phyloP scores from a whole-genome alignment of 2,329 filamentous ascomycete genomes.

The Paracoccidioides brasiliensis region DNA sequence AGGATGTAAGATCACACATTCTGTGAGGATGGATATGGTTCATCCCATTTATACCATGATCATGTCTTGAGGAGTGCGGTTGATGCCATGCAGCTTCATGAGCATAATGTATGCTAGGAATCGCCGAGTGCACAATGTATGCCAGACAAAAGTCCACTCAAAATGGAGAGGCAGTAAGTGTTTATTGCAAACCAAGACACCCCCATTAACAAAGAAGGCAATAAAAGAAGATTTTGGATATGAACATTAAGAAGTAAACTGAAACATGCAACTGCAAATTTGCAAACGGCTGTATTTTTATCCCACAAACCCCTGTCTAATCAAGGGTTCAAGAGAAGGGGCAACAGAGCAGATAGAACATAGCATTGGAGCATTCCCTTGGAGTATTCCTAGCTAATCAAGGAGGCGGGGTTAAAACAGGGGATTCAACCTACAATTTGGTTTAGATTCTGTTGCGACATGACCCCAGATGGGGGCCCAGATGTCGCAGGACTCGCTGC shows the following conservation, averaged over 20 bases:
- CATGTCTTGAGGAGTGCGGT: background rate
- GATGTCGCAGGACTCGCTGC: constrained; percentile 29
- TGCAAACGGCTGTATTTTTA: background rate
- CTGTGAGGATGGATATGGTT: too few relatives aligned
- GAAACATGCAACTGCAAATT: background rate
- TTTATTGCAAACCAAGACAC: background rate
- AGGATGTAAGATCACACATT: too few relatives aligned
- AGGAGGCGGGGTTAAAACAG: background rate
- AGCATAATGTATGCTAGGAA: too few relatives aligned
- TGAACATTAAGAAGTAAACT: background rate
- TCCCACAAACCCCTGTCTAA: too few relatives aligned
- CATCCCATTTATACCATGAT: too few relatives aligned
- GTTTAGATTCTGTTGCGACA: constrained; percentile 83
- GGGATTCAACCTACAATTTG: constrained; percentile 63
- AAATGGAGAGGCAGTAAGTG: background rate
- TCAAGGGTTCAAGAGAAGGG: background rate
- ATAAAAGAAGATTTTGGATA: background rate
- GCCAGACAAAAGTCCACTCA: background rate
- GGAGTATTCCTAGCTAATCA: background rate
- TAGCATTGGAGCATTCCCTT: background rate
- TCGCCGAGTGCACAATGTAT: background rate
- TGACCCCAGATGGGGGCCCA: constrained; percentile 28
- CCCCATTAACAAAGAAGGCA: background rate
- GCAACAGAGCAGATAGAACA: background rate
- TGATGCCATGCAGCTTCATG: too few relatives aligned